Evolutionary conservation across 2,329 filamentous ascomycete species (phyloP), one percentile per base, ranked within the genome.

Genomic region (Lojkania enalia): DNA sequence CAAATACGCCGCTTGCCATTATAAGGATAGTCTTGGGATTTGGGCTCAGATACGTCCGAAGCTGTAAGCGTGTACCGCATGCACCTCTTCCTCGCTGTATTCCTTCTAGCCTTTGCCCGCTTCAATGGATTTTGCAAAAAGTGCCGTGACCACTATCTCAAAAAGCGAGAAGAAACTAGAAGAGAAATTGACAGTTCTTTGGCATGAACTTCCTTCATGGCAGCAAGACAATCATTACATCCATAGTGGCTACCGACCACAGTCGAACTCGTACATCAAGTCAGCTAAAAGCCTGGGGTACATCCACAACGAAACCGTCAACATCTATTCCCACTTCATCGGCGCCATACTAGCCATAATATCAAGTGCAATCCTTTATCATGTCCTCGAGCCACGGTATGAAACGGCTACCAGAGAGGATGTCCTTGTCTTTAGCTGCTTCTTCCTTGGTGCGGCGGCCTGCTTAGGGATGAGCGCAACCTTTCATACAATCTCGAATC

Each of bases 401-500:
- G 52, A 58, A 9, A 63, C 67, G 0, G 68, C 70, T 0, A 66
- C 63, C 0, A 42, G 35, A 18, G 64, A 71, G 30, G 70, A 73
- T 39, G 51, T 71, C 0, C 49, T 61, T 12, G 68, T 64, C 1
- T 70, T 74, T 27, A 52, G 57, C 5, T 70, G 68, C 43, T 74
- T 65, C 54, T 73, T 72, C 31, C 39, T 58, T 3, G 70, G 71
- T 9, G 74, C 74, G 0, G 57, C 71, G 2, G 62, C 61, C 3
- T 78, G 76, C 50, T 50, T 78, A 21, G 72, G 72, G 4, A 74
- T 77, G 71, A 74, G 69, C 44, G 74, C 90, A 4, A 87, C 86
- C 2, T 99, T 85, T 66, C 94, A 99, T 67, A 81, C 88, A 2
- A 80, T 96, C 36, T 83, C 79, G 16, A 96, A 96, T 55, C 94